phyloP scores from a whole-genome alignment of 495 filamentous ascomycete species.

The Lepraria neglecta region DNA sequence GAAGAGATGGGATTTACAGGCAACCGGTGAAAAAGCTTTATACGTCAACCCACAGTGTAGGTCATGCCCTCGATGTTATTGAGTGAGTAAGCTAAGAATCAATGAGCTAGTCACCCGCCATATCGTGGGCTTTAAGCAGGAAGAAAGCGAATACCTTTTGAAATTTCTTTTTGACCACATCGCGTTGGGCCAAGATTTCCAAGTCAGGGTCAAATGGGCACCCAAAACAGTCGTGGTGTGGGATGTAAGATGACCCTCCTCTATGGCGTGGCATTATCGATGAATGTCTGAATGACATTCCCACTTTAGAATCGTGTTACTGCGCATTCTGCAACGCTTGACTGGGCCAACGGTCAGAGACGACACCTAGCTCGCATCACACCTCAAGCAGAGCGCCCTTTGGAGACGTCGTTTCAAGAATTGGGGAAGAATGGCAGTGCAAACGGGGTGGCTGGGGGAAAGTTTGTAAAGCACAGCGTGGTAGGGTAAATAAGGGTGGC shows the following conservation, averaged over 20 bases:
- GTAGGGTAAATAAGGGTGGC: too few species aligned
- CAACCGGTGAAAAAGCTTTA: constrained; percentile 76
- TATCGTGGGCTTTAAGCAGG: constrained; percentile 69
- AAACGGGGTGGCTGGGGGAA: too few species aligned
- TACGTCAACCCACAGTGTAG: constrained; percentile 84
- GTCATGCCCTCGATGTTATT: constrained; percentile 26
- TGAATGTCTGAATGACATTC: too few species aligned
- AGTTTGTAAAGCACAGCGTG: too few species aligned
- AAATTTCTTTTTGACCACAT: constrained; percentile 90
- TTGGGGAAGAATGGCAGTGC: too few species aligned
- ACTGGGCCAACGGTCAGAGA: constrained; percentile 71
- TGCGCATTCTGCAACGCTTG: constrained; percentile 67
- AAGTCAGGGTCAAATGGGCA: constrained; percentile 80
- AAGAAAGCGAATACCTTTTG: constrained; percentile 70
- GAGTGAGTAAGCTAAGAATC: not conserved
- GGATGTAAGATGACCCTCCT: constrained; percentile 49
- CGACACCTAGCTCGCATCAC: constrained; percentile 79
- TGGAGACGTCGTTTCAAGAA: constrained; percentile 56
- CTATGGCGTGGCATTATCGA: not conserved
- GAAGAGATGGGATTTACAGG: too few species aligned
- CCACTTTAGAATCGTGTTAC: constrained; percentile 61
- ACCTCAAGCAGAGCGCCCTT: constrained; percentile 72
- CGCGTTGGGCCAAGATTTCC: constrained; percentile 75
- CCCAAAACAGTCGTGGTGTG: constrained; percentile 79
- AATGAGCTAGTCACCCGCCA: constrained; percentile 52